These are phyloP conservation scores for Kluyveromyces sp. DNA, from an alignment of 1,139 yeast species.

Conservation along the genomic window DNA sequence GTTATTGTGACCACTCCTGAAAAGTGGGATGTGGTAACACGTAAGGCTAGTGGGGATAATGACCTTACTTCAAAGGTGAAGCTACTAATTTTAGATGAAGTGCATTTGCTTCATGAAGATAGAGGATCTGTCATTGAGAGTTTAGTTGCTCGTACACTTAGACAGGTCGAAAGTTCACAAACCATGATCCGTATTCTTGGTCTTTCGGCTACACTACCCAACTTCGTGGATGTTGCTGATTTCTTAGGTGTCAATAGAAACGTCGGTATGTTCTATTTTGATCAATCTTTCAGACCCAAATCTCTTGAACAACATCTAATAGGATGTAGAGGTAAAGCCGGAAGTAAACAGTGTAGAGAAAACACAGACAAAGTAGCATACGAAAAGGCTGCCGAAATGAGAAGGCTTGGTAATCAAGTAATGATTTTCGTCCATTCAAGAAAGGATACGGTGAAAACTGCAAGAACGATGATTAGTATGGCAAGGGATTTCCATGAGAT, in stretches of 20 bases:
- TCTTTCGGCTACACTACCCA: slow-evolving; percentile 91
- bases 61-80: slow-evolving; percentile 82
- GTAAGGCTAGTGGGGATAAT: slow-evolving; percentile 74
- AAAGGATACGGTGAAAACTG: slow-evolving; percentile 83
- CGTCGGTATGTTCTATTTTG: slow-evolving; percentile 90
- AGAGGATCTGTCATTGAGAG: slow-evolving; percentile 97
- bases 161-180: slow-evolving; percentile 92
- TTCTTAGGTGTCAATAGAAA: slow-evolving; percentile 85
- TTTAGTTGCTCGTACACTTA: slow-evolving; percentile 84
- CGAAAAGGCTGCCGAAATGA: slow-evolving; percentile 62
- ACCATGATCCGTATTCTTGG: slow-evolving; percentile 96
- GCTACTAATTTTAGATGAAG: slow-evolving; percentile 87
- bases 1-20: slow-evolving; percentile 95
- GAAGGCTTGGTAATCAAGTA: slow-evolving; percentile 72
- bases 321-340: slow-evolving; percentile 85
- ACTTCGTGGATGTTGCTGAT: slow-evolving; percentile 90
- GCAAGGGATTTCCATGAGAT: slow-evolving; percentile 54
- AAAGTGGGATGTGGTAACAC: slow-evolving; percentile 97
- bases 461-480: slow-evolving; percentile 61
- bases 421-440: slow-evolving; percentile 97
- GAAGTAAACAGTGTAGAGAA: slow-evolving; percentile 62
- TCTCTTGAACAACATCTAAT: slow-evolving; percentile 83
- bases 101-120: slow-evolving; percentile 92
- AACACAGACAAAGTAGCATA: slow-evolving; percentile 72
- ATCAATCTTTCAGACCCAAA: slow-evolving; percentile 87